A percentile compares a stretch with the other conserved stretches of the same genome.
Conservation (phyloP, 192 early-diverging fungal species). For the Mortierella hygrophila region DNA sequence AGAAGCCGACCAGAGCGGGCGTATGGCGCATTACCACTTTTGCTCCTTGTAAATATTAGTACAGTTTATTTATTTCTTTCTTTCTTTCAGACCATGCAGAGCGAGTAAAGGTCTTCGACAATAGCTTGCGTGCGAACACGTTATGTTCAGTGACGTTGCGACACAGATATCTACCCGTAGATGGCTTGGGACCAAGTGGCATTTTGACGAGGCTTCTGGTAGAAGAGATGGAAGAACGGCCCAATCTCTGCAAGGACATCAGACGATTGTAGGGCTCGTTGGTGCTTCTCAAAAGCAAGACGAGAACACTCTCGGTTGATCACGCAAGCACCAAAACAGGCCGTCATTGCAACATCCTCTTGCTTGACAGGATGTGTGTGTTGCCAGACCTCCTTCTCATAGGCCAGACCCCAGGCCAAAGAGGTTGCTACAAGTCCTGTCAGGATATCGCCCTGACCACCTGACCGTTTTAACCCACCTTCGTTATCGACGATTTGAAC, state of each 20-base stretch:
- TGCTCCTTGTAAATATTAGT: background rate
- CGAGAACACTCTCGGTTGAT: constrained; percentile 66
- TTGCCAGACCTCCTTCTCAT: constrained; percentile 71
- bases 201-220: constrained; percentile 20
- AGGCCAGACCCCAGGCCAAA: constrained; percentile 85
- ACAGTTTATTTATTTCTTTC: background rate
- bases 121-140: background rate
- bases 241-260: constrained; percentile 76
- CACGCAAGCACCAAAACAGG: constrained; percentile 75
- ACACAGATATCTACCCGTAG: background rate
- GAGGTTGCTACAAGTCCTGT: constrained; percentile 88
- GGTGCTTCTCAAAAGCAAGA: constrained; percentile 70
- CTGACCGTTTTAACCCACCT: constrained; percentile 88
- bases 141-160: background rate
- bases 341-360: constrained; percentile 63
- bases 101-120: background rate
- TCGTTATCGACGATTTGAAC: constrained; percentile 71
- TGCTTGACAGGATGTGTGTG: constrained; percentile 48
- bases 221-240: constrained; percentile 35
- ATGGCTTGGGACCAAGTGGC: constrained; percentile 29
- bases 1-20: too few species aligned
- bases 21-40: background rate
- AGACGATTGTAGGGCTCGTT: constrained; percentile 70
- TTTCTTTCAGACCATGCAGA: background rate
- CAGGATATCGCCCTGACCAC: constrained; percentile 97